Base-by-base conservation (phyloP, 495 filamentous ascomycete genomes). In the Emericellopsis terricola region DNA sequence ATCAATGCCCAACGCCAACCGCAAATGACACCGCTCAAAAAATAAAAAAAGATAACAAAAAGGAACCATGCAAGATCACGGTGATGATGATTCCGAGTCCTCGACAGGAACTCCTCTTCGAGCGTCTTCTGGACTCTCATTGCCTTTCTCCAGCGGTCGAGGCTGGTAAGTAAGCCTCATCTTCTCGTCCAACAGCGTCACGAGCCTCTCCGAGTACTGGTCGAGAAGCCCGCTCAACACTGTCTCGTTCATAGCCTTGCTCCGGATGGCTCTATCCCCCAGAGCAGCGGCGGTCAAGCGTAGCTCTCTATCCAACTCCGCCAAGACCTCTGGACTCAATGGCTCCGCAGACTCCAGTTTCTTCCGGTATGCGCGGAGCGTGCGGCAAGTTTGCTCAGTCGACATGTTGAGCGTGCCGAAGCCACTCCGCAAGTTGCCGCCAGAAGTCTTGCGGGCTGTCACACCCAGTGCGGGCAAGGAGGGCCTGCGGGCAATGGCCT, bases 231-330 rank as follows among this genome's bases (percentile, higher is more conserved):
- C 69, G 16, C 57, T 68, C 43, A 81, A 64, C 33, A 69, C 53
- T 6, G 53, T 57, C 45, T 78, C 73, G 41, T 63, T 70, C 31
- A 76, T 49, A 14, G 56, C 51, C 35, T 60, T 64, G 14, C 43
- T 67, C 38, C 62, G 51, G 28, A 64, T 56, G 18, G 61, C 65
- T 35, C 63, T 59, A 41, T 78, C 70, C 15, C 69, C 69, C 4
- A 94, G 51, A 4, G 73, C 76, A 5, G 76, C 64, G 1, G 73
- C 66, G 0, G 85, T 91, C 16, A 84, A 64, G 2, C 71, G 65
- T 30, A 97, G 56, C 50, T 92, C 87, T 24, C 74, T 68, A 38
- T 89, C 81, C 4, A 93, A 60, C 45, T 91, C 80, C 26, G 72
- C 69, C 14, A 79, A 54, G 2, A 70, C 52, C 33, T 83, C 76